phyloP scores from a whole-genome alignment of 306 rosid species.

The Cicer bijugum region DNA sequence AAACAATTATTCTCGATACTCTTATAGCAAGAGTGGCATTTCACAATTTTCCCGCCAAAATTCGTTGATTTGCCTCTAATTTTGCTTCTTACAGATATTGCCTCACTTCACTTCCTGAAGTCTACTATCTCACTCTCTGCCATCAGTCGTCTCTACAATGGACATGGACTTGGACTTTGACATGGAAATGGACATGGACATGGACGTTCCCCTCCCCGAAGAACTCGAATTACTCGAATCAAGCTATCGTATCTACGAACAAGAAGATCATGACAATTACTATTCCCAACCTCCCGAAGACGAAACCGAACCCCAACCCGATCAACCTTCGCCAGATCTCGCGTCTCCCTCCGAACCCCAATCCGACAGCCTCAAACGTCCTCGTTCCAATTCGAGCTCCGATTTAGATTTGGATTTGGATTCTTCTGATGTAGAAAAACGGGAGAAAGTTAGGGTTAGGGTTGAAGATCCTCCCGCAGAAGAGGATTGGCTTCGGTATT shows the following conservation, averaged over 20 bases:
- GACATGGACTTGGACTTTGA: conserved; percentile 29
- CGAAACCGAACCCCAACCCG: conserved; percentile 50
- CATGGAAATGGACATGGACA: conserved; percentile 54
- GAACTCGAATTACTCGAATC: conserved; percentile 91
- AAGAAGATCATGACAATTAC: conserved; percentile 1
- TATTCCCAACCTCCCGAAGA: conserved; percentile 50
- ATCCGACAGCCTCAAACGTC: conserved; percentile 62
- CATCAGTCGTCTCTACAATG: neutral
- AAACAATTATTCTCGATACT: no score
- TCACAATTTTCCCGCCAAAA: conserved; percentile 39
- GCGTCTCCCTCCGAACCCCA: conserved; percentile 33
- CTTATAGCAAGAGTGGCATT: no score
- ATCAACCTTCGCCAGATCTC: conserved; percentile 46
- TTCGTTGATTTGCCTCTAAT: neutral
- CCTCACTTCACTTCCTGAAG: neutral
- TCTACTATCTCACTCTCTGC: neutral
- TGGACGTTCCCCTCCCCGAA: conserved; percentile 77
- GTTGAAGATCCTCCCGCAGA: conserved; percentile 37
- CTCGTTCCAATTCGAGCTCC: conserved; percentile 20
- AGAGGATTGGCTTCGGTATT: conserved; percentile 72
- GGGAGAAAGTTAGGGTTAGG: conserved; percentile 50
- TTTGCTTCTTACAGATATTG: neutral
- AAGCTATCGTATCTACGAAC: conserved; percentile 42
- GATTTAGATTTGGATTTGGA: conserved; percentile 25
- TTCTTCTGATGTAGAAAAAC: conserved; percentile 37